Evolutionary conservation across 192 early-diverging fungal genomes (phyloP), one percentile per base, ranked within the genome.

Genomic region (Backusella macrospora): DNA sequence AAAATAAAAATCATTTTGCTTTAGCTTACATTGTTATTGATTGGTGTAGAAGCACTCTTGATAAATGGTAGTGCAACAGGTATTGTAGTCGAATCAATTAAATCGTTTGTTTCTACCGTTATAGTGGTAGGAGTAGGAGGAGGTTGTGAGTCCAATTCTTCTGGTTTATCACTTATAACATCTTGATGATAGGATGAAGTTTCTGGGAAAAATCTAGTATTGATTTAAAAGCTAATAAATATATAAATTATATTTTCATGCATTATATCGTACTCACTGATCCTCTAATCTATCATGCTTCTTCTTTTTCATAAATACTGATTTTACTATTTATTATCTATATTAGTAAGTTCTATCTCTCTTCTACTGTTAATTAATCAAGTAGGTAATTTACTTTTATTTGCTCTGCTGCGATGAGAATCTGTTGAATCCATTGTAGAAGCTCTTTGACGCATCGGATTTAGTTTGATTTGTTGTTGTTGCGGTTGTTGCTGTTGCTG

Each of bases 291-390:
- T 64, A 38, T 38, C 34, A n/a, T 65, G 64, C 38, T 65, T 65
- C n/a, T 65, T 65, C 64, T 65, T 65, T 65, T 65, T 65, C 64
- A 65, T 65, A 65, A 65, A 65, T n/a, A 65, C 64, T 14, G 64
- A 42, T 65, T 65, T 65, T 21, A 65, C 64, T 65, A 43, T 0
- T 0, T 34, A 34, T 34, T 34, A 34, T 34, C 29, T 34, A 0
- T 34, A 2, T 34, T 34, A 34, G 29, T 34, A 34, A 34, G 29
- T 34, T 34, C 29, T 2, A 0, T 34, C 29, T 34, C 29, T 34
- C 29, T 13, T 9, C 45, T 46, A 3, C 15, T 46, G 15, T 46
- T 46, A 3, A 46, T 9, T 46, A 46, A 46, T 13, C 6, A 49
- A 49, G 7, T 9, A 62, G 23, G 4, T 23, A 62, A 5, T 16